Percentiles rank a stretch among this genome's conserved stretches.
These are phyloP conservation scores for Coemansia sp. DNA, from an alignment of 192 early-diverging fungal species.

Conservation along the genomic window DNA sequence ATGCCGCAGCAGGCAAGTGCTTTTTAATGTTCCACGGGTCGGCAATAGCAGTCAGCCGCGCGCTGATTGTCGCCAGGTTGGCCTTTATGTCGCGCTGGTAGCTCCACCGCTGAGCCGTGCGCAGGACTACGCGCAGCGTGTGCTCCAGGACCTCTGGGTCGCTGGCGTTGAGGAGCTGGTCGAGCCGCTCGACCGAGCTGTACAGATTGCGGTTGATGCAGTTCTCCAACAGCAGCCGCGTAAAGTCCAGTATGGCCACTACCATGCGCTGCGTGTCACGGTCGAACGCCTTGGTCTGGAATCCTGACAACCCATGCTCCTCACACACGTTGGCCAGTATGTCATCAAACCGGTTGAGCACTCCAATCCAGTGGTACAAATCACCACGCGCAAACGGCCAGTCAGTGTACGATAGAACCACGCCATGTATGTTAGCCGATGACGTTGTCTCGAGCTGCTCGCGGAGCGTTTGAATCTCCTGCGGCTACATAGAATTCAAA, in stretches of 20 bases:
- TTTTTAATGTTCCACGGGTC: conserved; percentile 43
- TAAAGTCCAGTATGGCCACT: conserved; percentile 71
- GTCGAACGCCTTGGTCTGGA: conserved; percentile 65
- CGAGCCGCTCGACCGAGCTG: conserved; percentile 81
- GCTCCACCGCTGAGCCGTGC: conserved; percentile 86
- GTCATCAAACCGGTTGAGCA: conserved; percentile 90
- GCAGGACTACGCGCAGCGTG: conserved; percentile 76
- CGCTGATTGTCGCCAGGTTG: conserved; percentile 36
- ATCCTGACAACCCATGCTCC: conserved; percentile 62
- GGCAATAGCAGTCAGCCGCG: conserved; percentile 35
- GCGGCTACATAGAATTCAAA: conserved; percentile 26
- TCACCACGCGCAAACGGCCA: conserved; percentile 90
- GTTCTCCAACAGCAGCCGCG: conserved; percentile 85
- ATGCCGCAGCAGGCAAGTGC: conserved; percentile 13
- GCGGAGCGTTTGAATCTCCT: conserved; percentile 49
- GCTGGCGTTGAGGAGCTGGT: conserved; percentile 71
- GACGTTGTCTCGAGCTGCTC: conserved; percentile 44
- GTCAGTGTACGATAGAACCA: conserved; percentile 54
- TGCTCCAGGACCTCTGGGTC: conserved; percentile 81
- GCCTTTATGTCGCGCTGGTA: conserved; percentile 68
- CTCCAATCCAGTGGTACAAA: conserved; percentile 92
- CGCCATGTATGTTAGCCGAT: conserved; percentile 58
- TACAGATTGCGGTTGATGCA: conserved; percentile 94
- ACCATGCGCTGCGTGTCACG: conserved; percentile 56
- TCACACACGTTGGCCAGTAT: conserved; percentile 69